A percentile compares a stretch with the other conserved stretches of the same genome.
phyloP scores from a whole-genome alignment of 345 rosid species.

The Camelina laxa region DNA sequence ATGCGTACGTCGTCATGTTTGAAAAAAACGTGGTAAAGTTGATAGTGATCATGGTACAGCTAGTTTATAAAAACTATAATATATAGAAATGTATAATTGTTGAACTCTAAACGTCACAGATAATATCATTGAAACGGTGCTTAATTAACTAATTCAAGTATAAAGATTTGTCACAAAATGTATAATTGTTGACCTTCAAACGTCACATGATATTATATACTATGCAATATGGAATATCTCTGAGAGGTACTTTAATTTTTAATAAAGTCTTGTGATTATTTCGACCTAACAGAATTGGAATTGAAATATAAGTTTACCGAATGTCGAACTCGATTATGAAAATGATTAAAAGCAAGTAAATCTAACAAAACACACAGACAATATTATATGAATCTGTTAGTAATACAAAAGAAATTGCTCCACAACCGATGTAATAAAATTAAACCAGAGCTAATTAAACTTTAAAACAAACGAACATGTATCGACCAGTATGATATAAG shows the following conservation, averaged over 20 bases:
- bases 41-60: slow-evolving; percentile 19
- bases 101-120: slow-evolving; percentile 31
- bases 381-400: not conserved
- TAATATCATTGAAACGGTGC: not conserved
- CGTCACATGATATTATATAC: not conserved
- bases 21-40: slow-evolving; percentile 28
- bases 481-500: not conserved
- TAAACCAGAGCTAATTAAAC: not conserved
- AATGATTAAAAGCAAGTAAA: not conserved
- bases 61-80: not conserved
- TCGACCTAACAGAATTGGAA: not conserved
- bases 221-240: too few species aligned
- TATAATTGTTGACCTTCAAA: not conserved
- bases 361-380: not conserved
- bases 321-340: not conserved
- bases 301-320: not conserved
- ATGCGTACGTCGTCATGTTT: slow-evolving; percentile 28
- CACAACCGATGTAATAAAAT: not conserved
- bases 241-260: too few species aligned
- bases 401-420: not conserved
- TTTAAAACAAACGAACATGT: not conserved
- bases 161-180: not conserved
- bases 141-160: not conserved
- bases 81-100: slow-evolving; percentile 23
- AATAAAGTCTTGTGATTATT: not conserved